phyloP scores from a whole-genome alignment of 768 basidiomycete species.

The Termitomyces sp. region DNA sequence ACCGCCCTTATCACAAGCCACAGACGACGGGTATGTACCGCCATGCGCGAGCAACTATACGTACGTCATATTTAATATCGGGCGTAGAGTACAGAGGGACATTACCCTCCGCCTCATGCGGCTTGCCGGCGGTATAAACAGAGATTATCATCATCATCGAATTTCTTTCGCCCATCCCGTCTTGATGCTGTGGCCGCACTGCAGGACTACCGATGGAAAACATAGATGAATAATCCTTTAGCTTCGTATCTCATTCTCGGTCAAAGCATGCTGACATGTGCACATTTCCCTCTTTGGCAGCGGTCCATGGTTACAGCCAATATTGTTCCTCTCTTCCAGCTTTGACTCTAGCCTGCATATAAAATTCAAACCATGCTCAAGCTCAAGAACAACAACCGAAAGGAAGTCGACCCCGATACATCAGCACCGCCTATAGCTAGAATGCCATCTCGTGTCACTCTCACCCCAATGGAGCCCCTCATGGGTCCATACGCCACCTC shows the following conservation, averaged over 20 bases:
- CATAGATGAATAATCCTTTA: background rate
- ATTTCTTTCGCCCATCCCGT: too few species aligned
- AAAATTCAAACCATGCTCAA: background rate
- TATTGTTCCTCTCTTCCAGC: background rate
- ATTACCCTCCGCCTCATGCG: too few species aligned
- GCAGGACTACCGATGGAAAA: background rate
- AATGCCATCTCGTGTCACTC: constrained; percentile 4
- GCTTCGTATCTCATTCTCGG: background rate
- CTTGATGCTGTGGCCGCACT: background rate
- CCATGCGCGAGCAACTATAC: too few species aligned
- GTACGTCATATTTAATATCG: too few species aligned
- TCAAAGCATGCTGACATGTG: background rate
- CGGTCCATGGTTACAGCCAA: background rate
- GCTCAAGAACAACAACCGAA: background rate
- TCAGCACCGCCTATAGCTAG: background rate
- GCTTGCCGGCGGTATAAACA: too few species aligned
- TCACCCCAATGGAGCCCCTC: constrained; percentile 6
- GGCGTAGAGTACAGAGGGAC: too few species aligned
- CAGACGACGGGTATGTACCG: too few species aligned
- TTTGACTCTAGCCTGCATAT: background rate
- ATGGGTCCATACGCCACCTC: background rate
- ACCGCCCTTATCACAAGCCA: too few species aligned
- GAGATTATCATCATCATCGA: too few species aligned
- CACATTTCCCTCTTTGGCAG: background rate
- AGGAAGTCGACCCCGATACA: background rate